Percentiles rank a stretch among this genome's conserved stretches.
Evolutionary conservation across 192 early-diverging fungal species (phyloP).

Genomic region (Linnemannia exigua): DNA sequence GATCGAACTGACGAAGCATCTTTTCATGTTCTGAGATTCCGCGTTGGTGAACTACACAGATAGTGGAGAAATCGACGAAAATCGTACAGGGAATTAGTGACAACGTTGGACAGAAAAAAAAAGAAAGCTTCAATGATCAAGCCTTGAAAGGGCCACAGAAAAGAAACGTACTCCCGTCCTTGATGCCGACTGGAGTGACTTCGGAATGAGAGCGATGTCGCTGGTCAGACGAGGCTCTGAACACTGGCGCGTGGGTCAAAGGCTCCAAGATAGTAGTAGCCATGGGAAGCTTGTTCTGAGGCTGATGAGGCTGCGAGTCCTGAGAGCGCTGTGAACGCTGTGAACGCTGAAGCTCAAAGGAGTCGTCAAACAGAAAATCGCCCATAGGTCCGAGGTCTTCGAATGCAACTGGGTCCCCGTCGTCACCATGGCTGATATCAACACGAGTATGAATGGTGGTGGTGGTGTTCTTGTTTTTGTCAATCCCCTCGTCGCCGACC

Average conservation of each 20-base stretch:
- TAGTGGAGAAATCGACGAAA: not conserved
- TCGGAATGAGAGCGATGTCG: not conserved
- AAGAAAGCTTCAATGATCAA: constrained; percentile 1
- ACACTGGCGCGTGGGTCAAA: not conserved
- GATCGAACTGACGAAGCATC: constrained; percentile 42
- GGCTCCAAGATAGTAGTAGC: not conserved
- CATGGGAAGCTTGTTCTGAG: not conserved
- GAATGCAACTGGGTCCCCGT: not conserved
- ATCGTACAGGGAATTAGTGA: no score
- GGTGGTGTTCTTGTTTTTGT: not conserved
- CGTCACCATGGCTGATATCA: not conserved
- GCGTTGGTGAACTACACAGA: constrained; percentile 28
- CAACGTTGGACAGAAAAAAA: no score
- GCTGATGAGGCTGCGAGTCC: not conserved
- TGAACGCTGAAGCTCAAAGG: not conserved
- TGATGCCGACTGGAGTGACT: not conserved
- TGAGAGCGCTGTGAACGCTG: no score
- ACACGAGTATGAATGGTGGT: no score
- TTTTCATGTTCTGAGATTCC: constrained; percentile 23
- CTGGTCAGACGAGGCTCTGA: not conserved
- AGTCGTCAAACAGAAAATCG: not conserved
- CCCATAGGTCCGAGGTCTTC: not conserved
- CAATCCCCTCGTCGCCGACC: no score
- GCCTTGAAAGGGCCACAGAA: not conserved
- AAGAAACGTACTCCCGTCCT: not conserved